These are phyloP conservation scores for Naganishia antarctica DNA, from an alignment of 768 basidiomycete species.

Conservation along the genomic window DNA sequence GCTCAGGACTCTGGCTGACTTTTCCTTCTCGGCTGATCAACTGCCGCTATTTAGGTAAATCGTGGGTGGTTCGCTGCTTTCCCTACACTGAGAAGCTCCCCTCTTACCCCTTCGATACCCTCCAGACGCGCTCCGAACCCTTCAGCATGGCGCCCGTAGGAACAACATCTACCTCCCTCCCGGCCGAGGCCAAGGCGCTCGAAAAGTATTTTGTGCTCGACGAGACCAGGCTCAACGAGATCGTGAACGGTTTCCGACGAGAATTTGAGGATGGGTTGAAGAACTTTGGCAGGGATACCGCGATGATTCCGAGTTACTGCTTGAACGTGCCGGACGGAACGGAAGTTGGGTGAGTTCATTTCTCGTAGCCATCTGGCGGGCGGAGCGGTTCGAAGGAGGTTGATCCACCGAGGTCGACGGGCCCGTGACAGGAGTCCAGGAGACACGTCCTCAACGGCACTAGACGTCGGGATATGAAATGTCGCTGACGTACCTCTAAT, in stretches of 20 bases:
- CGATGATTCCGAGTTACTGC: slow-evolving; percentile 97
- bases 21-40: background rate
- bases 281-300: slow-evolving; percentile 72
- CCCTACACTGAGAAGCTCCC: no score
- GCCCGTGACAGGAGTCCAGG: no score
- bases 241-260: slow-evolving; percentile 72
- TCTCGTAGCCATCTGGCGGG: background rate
- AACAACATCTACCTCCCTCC: slow-evolving; percentile 33
- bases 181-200: slow-evolving; percentile 58
- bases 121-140: background rate
- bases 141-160: slow-evolving; percentile 23
- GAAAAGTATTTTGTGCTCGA: slow-evolving; percentile 68
- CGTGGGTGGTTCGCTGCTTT: no score
- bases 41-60: background rate
- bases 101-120: background rate
- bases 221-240: slow-evolving; percentile 59
- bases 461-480: no score
- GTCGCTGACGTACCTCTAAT: no score
- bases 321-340: slow-evolving; percentile 90
- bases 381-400: background rate
- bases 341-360: slow-evolving; percentile 78
- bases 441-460: no score
- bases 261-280: slow-evolving; percentile 73
- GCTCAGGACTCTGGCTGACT: background rate
- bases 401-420: no score